Percentiles rank a stretch among this genome's conserved stretches.
Evolutionary conservation across 2,329 filamentous ascomycete species (phyloP).

Genomic region (Diaporthe citri): DNA sequence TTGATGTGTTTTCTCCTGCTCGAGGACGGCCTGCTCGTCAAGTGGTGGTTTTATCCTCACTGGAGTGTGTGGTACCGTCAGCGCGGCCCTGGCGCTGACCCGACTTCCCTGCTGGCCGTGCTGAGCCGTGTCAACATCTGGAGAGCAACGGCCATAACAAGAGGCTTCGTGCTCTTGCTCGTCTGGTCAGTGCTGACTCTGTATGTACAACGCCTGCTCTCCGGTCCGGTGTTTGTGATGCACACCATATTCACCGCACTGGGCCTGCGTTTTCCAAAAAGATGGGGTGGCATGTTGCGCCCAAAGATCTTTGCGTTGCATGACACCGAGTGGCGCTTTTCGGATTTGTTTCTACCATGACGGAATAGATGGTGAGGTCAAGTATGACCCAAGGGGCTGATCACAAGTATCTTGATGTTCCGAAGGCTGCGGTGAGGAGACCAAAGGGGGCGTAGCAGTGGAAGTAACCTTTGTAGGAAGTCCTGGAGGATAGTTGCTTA

Average conservation of each 20-base stretch:
- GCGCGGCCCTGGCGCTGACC: background rate
- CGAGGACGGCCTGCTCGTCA: conserved; percentile 5
- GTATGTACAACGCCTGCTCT: background rate
- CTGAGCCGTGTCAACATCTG: background rate
- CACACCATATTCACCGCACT: background rate
- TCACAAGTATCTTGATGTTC: background rate
- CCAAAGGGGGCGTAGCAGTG: too few species aligned
- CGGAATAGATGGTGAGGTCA: background rate
- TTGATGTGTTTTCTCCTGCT: background rate
- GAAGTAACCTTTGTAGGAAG: background rate
- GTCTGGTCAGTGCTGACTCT: background rate
- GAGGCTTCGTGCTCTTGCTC: conserved; percentile 8
- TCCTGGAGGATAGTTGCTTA: background rate
- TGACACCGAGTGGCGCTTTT: background rate
- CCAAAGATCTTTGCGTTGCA: background rate
- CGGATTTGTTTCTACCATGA: conserved; percentile 13
- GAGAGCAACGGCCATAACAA: conserved; percentile 13
- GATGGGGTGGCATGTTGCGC: conserved; percentile 6
- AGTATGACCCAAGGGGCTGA: background rate
- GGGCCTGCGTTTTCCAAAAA: background rate
- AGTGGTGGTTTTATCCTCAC: conserved; percentile 16
- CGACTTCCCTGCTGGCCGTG: background rate
- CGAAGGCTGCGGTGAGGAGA: background rate
- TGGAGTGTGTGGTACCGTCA: conserved; percentile 15
- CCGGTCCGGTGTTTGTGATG: background rate